Percentiles rank a stretch among this genome's conserved stretches.
Evolutionary conservation across 805 yeast genomes (phyloP).

Genomic region (Ogataea naganishii): DNA sequence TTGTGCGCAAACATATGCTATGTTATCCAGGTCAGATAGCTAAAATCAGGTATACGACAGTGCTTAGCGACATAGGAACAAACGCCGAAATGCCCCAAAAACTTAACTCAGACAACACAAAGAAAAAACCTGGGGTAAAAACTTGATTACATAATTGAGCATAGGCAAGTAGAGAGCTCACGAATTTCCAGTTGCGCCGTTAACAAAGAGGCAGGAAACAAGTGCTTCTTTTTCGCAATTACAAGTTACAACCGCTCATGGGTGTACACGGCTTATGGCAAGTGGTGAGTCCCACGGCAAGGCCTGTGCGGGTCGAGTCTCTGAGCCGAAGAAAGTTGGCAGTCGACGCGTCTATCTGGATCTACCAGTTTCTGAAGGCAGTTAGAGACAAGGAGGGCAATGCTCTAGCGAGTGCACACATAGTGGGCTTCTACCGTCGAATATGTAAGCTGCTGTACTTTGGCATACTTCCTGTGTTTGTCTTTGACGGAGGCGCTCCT

Average conservation of each 20-base stretch:
- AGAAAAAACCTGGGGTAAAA: constrained; percentile 2
- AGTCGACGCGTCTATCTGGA: constrained; percentile 98
- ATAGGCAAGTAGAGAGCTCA: no score
- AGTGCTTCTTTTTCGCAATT: no score
- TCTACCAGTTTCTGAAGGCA: constrained; percentile 92
- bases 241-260: no score
- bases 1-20: no score
- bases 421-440: constrained; percentile 92
- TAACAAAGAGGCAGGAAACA: no score
- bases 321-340: constrained; percentile 74
- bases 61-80: no score
- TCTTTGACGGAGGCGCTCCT: constrained; percentile 95
- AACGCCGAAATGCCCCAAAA: no score
- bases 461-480: constrained; percentile 85
- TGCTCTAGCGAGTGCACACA: constrained; percentile 69
- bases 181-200: no score
- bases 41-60: no score
- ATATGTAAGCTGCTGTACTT: constrained; percentile 83
- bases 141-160: no score
- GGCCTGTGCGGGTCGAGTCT: constrained; percentile 84
- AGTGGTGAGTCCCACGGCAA: constrained; percentile 78
- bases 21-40: no score
- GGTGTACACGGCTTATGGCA: constrained; percentile 97
- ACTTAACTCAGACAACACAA: neutral
- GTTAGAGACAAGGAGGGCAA: constrained; percentile 83